Evolutionary conservation across 805 yeast genomes (phyloP).

Genomic region (Wickerhamiella parazyma): DNA sequence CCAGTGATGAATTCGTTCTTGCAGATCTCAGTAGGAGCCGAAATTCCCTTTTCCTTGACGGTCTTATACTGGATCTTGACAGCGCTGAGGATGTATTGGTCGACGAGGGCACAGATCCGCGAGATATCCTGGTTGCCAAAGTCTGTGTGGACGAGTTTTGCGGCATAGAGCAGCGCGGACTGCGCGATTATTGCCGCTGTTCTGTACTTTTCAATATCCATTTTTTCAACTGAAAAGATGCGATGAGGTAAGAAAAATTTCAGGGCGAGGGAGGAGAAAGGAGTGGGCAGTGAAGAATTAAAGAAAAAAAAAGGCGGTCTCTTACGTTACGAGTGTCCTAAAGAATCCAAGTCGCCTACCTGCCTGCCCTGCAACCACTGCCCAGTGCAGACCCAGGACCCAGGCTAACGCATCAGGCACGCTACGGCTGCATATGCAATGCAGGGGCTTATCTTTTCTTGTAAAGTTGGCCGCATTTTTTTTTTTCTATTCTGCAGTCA

Average conservation of each 20-base stretch:
- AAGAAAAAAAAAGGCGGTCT: no score
- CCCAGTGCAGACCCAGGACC: no score
- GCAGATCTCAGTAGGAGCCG: conserved; percentile 82
- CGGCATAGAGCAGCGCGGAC: conserved; percentile 57
- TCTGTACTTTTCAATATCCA: conserved; percentile 59
- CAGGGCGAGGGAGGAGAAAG: neutral
- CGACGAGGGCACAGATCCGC: conserved; percentile 73
- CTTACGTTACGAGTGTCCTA: no score
- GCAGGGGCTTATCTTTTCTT: no score
- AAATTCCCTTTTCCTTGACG: conserved; percentile 69
- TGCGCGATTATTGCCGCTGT: conserved; percentile 82
- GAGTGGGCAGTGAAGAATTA: no score
- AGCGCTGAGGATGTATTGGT: conserved; percentile 52
- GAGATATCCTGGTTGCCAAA: conserved; percentile 41
- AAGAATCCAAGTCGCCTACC: no score
- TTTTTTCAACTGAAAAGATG: neutral
- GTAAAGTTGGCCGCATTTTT: no score
- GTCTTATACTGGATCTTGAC: conserved; percentile 41
- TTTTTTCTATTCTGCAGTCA: no score
- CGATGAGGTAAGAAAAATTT: neutral
- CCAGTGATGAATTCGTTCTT: conserved; percentile 66
- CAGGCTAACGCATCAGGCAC: no score
- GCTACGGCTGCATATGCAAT: no score
- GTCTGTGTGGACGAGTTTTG: conserved; percentile 53
- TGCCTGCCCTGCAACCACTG: no score